Percentiles rank a stretch among this genome's conserved stretches.
Conservation (phyloP, 371 early-diverging fungal species). For the Nematocida sp. region DNA sequence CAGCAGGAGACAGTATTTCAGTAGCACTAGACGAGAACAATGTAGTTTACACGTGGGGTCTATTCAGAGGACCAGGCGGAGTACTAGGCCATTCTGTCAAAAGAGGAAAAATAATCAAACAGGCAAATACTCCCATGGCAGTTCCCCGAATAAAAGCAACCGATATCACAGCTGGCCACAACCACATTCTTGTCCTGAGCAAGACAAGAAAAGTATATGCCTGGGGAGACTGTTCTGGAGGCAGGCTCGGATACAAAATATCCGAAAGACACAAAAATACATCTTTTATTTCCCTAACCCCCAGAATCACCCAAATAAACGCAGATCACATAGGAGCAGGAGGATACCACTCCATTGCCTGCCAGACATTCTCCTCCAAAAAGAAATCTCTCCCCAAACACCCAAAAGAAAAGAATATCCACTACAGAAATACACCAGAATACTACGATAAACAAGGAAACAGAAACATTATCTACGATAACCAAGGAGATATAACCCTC, state of each 20-base stretch:
- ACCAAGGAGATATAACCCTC: background rate
- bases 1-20: constrained; percentile 81
- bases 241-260: constrained; percentile 10
- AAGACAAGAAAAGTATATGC: constrained; percentile 71
- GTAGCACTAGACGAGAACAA: constrained; percentile 78
- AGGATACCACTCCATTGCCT: constrained; percentile 40
- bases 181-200: constrained; percentile 78
- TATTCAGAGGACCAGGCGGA: constrained; percentile 71
- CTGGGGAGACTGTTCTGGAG: constrained; percentile 85
- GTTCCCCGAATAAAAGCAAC: constrained; percentile 66
- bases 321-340: constrained; percentile 16
- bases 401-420: background rate
- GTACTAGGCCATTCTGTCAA: constrained; percentile 67
- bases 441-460: constrained; percentile 31
- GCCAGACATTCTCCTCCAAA: background rate
- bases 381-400: background rate
- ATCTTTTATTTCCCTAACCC: background rate
- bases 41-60: constrained; percentile 82
- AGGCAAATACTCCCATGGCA: constrained; percentile 68
- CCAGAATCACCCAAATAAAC: constrained; percentile 5
- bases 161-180: constrained; percentile 76
- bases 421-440: background rate
- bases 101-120: constrained; percentile 59
- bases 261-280: background rate
- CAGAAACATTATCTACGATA: background rate